Base-by-base conservation (phyloP, 1,139 yeast species). In the Protomyces inouyei region DNA sequence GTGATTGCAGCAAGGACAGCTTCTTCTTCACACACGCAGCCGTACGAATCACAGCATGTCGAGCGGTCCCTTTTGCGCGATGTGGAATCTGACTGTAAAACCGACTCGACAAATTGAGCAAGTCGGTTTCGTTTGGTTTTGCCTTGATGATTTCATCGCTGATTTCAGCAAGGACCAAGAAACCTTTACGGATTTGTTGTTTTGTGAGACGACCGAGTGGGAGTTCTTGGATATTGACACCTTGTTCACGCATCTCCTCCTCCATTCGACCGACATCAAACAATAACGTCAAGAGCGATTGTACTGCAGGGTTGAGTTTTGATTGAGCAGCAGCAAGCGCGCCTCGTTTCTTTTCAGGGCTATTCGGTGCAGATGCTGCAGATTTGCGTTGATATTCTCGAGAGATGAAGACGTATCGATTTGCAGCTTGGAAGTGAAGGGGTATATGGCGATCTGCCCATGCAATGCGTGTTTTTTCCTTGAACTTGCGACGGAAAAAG, bases 171-270 rank as follows among this genome's bases (percentile, higher is more conserved):
- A 57, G 37, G n/a, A 52, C 52, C 16, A 36, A 18, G 25, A 21
- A 57, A 8, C 61, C 61, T 23, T 37, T 48, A 6, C 38, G 48
- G 36, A 57, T 57, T 18, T 57, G 61, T 48, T 38, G 35, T 37
- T 37, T 48, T n/a, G 61, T 57, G 51, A 57, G 37, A n/a, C 52
- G 37, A 18, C 61, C 61, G 8, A 57, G 55, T 9, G 61, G 61
- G 4, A 57, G 51, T 35, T 57, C 35, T 14, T 51, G 36, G 18
- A 51, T 36, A 23, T 57, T 52, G 48, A 57, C 23, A 3, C 61
- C 61, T 53, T 48, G 52, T 12, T 53, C 52, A 14, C 37, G 38
- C 21, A 51, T 37, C 40, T 57, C 55, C 55, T 51, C 28, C 45
- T 57, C 52, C 55, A 57, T 51, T 10, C 52, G 37, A 12, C 38